Evolutionary conservation across 768 basidiomycete species (phyloP).

Genomic region (Melanogaster broomeanus): DNA sequence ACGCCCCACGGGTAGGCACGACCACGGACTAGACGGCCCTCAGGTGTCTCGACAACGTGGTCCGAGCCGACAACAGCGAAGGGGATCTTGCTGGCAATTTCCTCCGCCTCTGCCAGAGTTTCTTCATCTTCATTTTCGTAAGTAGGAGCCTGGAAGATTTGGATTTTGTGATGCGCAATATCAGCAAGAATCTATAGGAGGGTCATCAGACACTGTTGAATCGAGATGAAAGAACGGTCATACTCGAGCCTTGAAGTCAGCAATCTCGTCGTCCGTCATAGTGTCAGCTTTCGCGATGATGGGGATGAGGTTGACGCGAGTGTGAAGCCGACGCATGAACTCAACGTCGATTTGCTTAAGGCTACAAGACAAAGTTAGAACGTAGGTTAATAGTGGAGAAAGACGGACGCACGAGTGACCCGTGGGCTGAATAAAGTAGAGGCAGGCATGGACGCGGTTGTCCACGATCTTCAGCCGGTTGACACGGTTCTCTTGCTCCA

Average conservation of each 20-base stretch:
- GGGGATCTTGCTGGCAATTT: conserved; percentile 97
- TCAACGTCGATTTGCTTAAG: conserved; percentile 98
- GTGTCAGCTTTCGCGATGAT: conserved; percentile 99
- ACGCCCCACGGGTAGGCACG: conserved; percentile 98
- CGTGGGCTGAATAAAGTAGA: conserved; percentile 99
- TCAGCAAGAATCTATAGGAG: conserved; percentile 78
- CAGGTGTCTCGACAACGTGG: conserved; percentile 73
- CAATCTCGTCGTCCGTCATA: conserved; percentile 93
- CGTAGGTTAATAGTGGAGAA: too few relatives aligned
- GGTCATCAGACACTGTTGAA: not conserved
- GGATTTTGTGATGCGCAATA: conserved; percentile 93
- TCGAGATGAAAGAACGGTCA: conserved; percentile 17
- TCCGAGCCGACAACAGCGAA: conserved; percentile 98
- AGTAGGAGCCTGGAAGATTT: conserved; percentile 96
- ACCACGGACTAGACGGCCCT: conserved; percentile 92
- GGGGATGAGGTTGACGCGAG: conserved; percentile 97
- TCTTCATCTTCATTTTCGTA: conserved; percentile 99
- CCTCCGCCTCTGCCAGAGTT: conserved; percentile 95
- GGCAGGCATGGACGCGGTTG: conserved; percentile 97
- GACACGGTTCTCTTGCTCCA: conserved; percentile 98
- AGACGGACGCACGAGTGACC: conserved; percentile 81
- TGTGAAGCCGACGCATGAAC: conserved; percentile 97
- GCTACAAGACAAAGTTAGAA: conserved; percentile 40
- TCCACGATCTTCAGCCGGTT: conserved; percentile 93
- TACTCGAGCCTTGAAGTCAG: conserved; percentile 91